A percentile compares a stretch with the other conserved stretches of the same genome.
Conservation (phyloP, 441 rosid species). For the Gossypium gossypioides region DNA sequence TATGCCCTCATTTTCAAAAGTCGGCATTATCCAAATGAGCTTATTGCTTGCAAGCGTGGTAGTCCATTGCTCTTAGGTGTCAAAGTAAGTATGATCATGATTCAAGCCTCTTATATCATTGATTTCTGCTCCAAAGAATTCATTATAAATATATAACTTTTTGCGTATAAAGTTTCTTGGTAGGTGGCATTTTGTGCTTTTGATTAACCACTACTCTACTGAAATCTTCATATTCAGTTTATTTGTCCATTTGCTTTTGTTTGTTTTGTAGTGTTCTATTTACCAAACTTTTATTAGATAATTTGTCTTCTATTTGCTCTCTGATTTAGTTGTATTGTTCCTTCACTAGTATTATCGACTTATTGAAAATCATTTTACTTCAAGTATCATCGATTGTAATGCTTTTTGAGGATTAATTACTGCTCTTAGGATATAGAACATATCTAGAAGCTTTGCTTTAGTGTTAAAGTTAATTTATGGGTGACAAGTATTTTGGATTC, state of each 20-base stretch:
- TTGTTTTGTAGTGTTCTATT: neutral
- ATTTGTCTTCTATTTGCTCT: neutral
- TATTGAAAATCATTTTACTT: neutral
- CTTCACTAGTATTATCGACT: neutral
- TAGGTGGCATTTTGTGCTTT: neutral
- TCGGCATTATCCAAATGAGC: conserved; percentile 82
- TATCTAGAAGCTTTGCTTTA: neutral
- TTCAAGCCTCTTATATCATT: neutral
- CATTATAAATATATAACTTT: neutral
- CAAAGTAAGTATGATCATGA: conserved; percentile 47
- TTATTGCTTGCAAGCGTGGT: conserved; percentile 93
- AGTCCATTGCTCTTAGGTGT: conserved; percentile 93
- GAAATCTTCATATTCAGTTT: neutral
- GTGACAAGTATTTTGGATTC: neutral
- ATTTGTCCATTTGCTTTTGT: neutral
- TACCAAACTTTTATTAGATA: neutral
- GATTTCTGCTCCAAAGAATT: neutral
- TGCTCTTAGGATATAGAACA: neutral
- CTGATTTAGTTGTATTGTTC: neutral
- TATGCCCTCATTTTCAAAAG: conserved; percentile 96
- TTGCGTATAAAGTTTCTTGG: neutral
- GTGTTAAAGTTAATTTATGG: neutral
- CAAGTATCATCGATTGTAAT: neutral
- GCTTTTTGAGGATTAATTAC: neutral
- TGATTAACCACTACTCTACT: neutral